phyloP scores from a whole-genome alignment of 352 stramenopile species.

The Pythium rhizo-oryzae region DNA sequence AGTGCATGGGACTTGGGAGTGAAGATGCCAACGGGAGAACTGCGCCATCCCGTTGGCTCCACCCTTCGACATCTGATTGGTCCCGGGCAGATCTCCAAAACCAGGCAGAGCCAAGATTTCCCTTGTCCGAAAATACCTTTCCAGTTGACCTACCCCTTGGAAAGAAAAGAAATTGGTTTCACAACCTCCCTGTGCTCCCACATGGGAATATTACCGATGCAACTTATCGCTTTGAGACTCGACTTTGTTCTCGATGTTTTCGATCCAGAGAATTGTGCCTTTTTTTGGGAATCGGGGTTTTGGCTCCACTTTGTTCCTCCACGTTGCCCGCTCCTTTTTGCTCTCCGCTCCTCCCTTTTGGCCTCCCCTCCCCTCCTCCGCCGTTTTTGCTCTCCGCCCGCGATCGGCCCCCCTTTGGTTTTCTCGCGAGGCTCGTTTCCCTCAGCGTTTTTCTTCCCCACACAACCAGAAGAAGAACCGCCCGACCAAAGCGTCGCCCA shows the following conservation, averaged over 20 bases:
- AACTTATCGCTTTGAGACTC: constrained; percentile 12
- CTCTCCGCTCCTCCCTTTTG: constrained; percentile 9
- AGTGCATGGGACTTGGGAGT: neutral
- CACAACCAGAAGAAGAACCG: constrained; percentile 38
- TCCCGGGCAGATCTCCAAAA: constrained; percentile 6
- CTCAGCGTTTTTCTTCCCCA: constrained; percentile 35
- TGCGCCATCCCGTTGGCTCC: constrained; percentile 12
- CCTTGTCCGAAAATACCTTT: constrained; percentile 18
- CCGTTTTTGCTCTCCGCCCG: constrained; percentile 16
- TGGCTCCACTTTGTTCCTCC: constrained; percentile 20
- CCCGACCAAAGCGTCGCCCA: constrained; percentile 29
- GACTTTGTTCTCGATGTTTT: constrained; percentile 28
- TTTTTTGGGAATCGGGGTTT: constrained; percentile 33
- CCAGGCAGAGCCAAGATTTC: constrained; percentile 11
- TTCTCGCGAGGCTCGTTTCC: constrained; percentile 22
- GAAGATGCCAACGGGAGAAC: neutral
- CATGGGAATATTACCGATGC: neutral
- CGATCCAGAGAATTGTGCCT: constrained; percentile 3
- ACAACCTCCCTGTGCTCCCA: neutral
- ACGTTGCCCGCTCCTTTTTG: constrained; percentile 23
- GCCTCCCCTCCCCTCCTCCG: constrained; percentile 13
- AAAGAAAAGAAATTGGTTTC: constrained; percentile 33
- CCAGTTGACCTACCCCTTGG: constrained; percentile 24
- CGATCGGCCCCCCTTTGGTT: constrained; percentile 5
- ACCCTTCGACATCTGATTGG: constrained; percentile 20